These are phyloP conservation scores for Beta vulgaris DNA, from an alignment of 148 eudicot species.

Conservation along the genomic window DNA sequence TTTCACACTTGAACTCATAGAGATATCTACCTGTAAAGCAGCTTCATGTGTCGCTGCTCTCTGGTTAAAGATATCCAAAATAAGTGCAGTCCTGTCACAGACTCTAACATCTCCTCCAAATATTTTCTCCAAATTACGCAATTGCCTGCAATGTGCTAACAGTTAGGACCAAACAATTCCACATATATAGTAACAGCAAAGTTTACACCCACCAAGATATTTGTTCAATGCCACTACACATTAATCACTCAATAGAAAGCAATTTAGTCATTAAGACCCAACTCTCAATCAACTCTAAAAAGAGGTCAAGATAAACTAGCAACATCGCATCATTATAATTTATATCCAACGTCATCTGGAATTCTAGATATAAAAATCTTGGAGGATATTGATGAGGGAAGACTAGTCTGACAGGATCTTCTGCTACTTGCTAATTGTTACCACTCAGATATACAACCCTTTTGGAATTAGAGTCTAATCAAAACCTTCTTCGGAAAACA, in stretches of 20 bases:
- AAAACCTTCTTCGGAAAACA: neutral
- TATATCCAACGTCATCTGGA: neutral
- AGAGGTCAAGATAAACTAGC: neutral
- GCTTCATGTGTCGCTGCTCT: conserved; percentile 99
- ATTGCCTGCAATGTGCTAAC: conserved; percentile 48
- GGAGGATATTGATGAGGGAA: neutral
- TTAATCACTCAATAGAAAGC: neutral
- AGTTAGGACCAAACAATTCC: conserved; percentile 4
- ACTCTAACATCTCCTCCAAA: conserved; percentile 93
- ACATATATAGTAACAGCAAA: neutral
- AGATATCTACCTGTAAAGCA: conserved; percentile 65
- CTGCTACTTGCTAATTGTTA: neutral
- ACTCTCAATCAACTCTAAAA: neutral
- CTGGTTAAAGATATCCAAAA: conserved; percentile 92
- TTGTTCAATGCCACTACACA: neutral
- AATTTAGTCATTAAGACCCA: neutral
- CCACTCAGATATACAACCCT: neutral
- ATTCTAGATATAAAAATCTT: neutral
- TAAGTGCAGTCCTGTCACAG: conserved; percentile 96
- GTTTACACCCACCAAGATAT: neutral
- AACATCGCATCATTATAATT: neutral
- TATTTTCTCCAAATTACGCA: conserved; percentile 85
- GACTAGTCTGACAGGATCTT: neutral
- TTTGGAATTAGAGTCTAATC: neutral
- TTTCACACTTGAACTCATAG: neutral